Base-by-base conservation (phyloP, 345 rosid species). In the Sisymbrium altissimum region DNA sequence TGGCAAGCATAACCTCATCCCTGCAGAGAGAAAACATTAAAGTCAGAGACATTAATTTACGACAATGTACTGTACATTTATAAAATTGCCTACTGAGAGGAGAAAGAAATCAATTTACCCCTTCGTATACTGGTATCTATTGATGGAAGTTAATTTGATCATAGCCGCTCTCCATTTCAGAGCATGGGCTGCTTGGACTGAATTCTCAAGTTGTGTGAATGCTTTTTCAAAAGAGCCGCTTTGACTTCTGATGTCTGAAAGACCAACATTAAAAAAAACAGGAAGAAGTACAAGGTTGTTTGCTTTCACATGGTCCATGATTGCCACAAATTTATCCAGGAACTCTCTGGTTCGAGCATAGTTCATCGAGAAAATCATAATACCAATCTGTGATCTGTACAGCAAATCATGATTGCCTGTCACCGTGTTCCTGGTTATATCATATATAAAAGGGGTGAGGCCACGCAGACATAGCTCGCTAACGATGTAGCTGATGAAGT, bases 81-180 rank as follows among this genome's bases (percentile, higher is more conserved):
- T 0, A 30, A 9, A 11, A 19, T 41, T 8, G 5, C 17, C 10
- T 9, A 68, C 3, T 39, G 23, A 17, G 57, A 64, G 21, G 64
- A 21, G 35, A 64, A 8, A 73, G 25, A 66, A 27, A 48, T 57
- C 13, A 58, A 13, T 14, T 46, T 64, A 74, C 73, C 68, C 73
- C 11, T 49, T 58, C 3, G 0, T 66, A 33, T 56, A 74, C 2
- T 17, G 59, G 36, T 64, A 6, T 25, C 0, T 7, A 0, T 48
- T 18, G 35, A 1, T 2, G 32, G 10, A 9, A 46, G 6, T 0
- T 18, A 38, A 23, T 46, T 64, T 19, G 0, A 0, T 9, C 10
- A 54, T n/a, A 10, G 57, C 56, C 13, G n/a, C 2, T 64, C 30
- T 32, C 70, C 77, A 72, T 53, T 27, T 57, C n/a, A 1, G 49